A percentile compares a stretch with the other conserved stretches of the same genome.
Evolutionary conservation across 768 basidiomycete species (phyloP).

Genomic region (Macrolepiota dolichaula): DNA sequence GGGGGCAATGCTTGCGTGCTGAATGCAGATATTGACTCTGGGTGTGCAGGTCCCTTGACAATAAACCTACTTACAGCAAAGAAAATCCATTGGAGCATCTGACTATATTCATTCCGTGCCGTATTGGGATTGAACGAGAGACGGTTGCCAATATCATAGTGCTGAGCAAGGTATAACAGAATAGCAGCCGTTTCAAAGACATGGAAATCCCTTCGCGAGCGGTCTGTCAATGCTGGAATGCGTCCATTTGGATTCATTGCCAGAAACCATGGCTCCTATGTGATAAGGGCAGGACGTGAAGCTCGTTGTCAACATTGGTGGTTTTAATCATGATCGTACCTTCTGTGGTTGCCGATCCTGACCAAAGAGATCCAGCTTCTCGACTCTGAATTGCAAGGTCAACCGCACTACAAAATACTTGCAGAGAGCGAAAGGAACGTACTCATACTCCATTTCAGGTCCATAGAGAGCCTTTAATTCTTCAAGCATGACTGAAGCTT

Average conservation of each 20-base stretch:
- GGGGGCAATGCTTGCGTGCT: constrained; percentile 75
- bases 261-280: constrained; percentile 61
- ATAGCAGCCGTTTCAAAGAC: constrained; percentile 79
- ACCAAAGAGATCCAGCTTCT: constrained; percentile 44
- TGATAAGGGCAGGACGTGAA: too few species aligned
- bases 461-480: constrained; percentile 46
- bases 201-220: constrained; percentile 46
- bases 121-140: constrained; percentile 54
- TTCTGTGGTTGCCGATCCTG: constrained; percentile 23
- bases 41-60: background rate
- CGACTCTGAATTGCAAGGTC: constrained; percentile 30
- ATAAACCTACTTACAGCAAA: constrained; percentile 45
- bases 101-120: constrained; percentile 53
- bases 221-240: constrained; percentile 63
- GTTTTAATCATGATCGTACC: constrained; percentile 23
- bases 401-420: background rate
- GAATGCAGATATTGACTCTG: background rate
- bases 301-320: too few species aligned
- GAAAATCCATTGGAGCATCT: constrained; percentile 80
- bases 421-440: background rate
- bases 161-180: constrained; percentile 69
- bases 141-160: constrained; percentile 65
- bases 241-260: constrained; percentile 63
- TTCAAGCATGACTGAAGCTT: constrained; percentile 55
- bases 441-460: constrained; percentile 29